Evolutionary conservation across 1,284 basidiomycete species (phyloP).

Genomic region (Peniophora sp.): DNA sequence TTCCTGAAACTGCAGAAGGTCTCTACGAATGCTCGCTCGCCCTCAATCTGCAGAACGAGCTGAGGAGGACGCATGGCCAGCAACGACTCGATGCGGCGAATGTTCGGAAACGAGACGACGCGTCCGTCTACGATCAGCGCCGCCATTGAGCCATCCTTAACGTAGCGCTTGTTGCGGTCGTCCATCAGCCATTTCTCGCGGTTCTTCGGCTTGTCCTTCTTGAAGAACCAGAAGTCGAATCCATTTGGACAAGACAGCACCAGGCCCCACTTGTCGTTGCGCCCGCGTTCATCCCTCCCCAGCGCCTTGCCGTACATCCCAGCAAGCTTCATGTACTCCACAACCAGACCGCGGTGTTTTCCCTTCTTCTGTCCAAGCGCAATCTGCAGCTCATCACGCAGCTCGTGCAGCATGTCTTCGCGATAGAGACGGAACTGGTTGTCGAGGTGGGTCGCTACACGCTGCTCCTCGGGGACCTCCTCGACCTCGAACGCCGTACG

Average conservation of each 20-base stretch:
- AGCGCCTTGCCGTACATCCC: too few species aligned
- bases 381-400: conserved; percentile 48
- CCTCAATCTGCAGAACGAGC: conserved; percentile 44
- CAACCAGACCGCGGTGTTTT: conserved; percentile 29
- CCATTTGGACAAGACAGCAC: too few species aligned
- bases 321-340: too few species aligned
- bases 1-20: too few species aligned
- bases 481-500: conserved; percentile 33
- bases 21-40: too few species aligned
- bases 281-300: conserved; percentile 28
- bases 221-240: conserved; percentile 36
- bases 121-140: conserved; percentile 38
- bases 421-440: conserved; percentile 56
- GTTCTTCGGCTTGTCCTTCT: conserved; percentile 16
- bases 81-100: conserved; percentile 44
- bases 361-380: conserved; percentile 35
- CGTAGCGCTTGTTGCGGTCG: too few species aligned
- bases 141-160: too few species aligned
- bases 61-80: conserved; percentile 37
- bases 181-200: conserved; percentile 27
- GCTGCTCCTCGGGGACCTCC: conserved; percentile 27
- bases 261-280: conserved; percentile 23
- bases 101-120: conserved; percentile 41
- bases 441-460: conserved; percentile 43
- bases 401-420: conserved; percentile 58